Percentiles rank a stretch among this genome's conserved stretches.
Evolutionary conservation across 805 yeast genomes (phyloP).

Genomic region (Saccharomycopsis selenospora): DNA sequence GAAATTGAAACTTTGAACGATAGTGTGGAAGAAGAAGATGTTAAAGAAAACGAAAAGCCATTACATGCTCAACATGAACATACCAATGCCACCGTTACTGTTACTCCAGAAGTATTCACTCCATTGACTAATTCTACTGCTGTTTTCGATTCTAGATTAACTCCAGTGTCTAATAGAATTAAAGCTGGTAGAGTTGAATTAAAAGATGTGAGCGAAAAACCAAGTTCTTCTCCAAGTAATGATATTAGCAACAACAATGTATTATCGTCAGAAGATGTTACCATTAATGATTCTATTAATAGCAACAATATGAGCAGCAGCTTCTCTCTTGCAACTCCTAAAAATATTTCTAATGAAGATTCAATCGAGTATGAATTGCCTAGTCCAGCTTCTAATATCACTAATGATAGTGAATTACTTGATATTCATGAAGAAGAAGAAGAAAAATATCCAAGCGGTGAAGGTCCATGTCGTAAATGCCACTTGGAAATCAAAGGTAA

Average conservation of each 20-base stretch:
- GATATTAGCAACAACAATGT: background rate
- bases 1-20: slow-evolving; percentile 14
- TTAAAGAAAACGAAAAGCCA: slow-evolving; percentile 4
- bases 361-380: slow-evolving; percentile 14
- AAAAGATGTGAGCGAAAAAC: slow-evolving; percentile 14
- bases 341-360: background rate
- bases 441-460: slow-evolving; percentile 44
- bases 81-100: background rate
- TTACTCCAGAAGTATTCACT: background rate
- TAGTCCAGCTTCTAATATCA: slow-evolving; percentile 9
- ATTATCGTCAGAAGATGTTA: background rate
- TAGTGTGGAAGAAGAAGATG: background rate
- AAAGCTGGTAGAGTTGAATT: slow-evolving; percentile 18
- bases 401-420: slow-evolving; percentile 9
- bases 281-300: background rate
- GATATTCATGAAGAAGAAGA: slow-evolving; percentile 5
- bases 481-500: slow-evolving; percentile 45
- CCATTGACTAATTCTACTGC: background rate
- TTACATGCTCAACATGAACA: background rate
- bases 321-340: no score
- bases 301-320: background rate
- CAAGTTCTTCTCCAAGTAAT: background rate
- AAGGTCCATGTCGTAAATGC: slow-evolving; percentile 82
- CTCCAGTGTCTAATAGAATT: slow-evolving; percentile 17
- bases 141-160: background rate